Base-by-base conservation (phyloP, 179 eudicot genomes). In the Silene noctiflora region DNA sequence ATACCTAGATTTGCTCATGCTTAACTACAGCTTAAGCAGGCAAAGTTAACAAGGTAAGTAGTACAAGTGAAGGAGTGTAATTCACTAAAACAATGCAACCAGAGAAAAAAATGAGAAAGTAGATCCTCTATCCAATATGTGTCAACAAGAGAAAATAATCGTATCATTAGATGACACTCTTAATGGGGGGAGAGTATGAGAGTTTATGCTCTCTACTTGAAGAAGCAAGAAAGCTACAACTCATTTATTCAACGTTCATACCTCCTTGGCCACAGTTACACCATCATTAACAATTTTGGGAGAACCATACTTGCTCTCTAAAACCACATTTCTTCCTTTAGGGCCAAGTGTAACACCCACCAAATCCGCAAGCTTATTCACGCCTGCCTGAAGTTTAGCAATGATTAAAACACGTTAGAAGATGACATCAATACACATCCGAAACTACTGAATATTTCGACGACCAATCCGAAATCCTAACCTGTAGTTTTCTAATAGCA, bases 321-420 rank as follows among this genome's bases (percentile, higher is more conserved):
- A 82, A 81, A 95, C 99, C 59, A 95, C 99, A 87, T 95, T 95
- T 72, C 99, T 86, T 46, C 99, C 99, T 78, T 95, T 95, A 6
- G 99, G 98, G 67, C 97, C 98, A 60, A 94, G 97, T 78, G 98
- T 94, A 70, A 94, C 97, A 73, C 98, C 97, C 78, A 94, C 98
- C 70, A 94, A 84, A 88, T 91, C 96, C 6, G 96, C 96, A 83
- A 91, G 90, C 84, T 91, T 89, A 80, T 91, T 89, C 59, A 89
- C 93, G 51, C 96, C 93, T 7, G 88, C 87, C 97, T 91, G 85
- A 67, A 67, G 29, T 65, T 76, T 25, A 75, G 69, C 65, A 31
- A 58, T 11, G 42, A 46, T 24, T 8, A 29, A 67, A 61, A 33
- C 60, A 78, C 25, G 39, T 60, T 6, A 44, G 27, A 66, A 42